Evolutionary conservation across 352 stramenopile genomes (phyloP), one percentile per base, ranked within the genome.

Genomic region (Paralagenidium karlingii): DNA sequence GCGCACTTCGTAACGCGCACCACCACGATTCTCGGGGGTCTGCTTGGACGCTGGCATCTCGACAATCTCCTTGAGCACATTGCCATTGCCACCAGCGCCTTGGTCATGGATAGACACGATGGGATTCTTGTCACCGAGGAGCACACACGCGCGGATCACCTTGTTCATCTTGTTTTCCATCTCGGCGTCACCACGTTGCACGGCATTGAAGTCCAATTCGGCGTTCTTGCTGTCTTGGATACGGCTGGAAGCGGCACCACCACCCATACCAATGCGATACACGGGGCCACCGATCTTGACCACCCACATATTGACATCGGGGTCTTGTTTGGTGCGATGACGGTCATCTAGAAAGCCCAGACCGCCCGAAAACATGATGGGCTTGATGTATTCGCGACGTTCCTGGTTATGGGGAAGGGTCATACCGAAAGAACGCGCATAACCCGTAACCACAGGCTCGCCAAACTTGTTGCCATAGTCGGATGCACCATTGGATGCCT

Each of bases 381-480:
- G 96, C 68, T 99, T 99, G 46, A 99, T 94, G 84, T 97, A 99
- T 57, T 99, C 96, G 49, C 91, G 94, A 21, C 96, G 81, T 48
- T 98, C 87, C 27, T 94, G 94, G 42, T 80, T 94, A 7, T 36
- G 3, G 0, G 91, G 82, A 34, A 99, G 60, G 16, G 94, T 67
- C 75, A 98, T 90, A 12, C 96, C 96, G 53, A 99, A 99, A 11
- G 85, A 97, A 24, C 96, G 81, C 22, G 94, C 96, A 51, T 98
- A 99, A 18, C 96, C 96, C 41, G 92, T 75, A 28, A 99, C 86
- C 6, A 99, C 94, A n/a, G 96, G 96, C 60, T 99, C 96, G 25
- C 96, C 96, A 49, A 98, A 99, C 70, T 99, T 99, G 78, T 99
- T 99, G 24, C 96, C 96, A 59, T 99, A 99, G 68, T 99, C 96